Conservation (phyloP, 139 green algal species). For the Picochlorum sp. region DNA sequence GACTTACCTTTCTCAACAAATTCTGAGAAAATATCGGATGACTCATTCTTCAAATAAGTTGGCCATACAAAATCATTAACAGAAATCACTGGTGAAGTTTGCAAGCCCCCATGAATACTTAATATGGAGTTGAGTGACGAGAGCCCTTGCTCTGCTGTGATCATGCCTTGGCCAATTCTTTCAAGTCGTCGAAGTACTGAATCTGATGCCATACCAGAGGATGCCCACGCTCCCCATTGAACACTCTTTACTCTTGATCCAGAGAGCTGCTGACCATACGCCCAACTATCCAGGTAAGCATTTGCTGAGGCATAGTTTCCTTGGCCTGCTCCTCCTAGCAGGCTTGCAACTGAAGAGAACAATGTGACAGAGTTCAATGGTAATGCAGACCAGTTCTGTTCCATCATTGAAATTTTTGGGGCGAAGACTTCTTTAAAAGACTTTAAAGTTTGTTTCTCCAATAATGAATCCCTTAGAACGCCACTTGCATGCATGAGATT, state of each 20-base stretch:
- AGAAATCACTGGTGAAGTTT: constrained; percentile 5
- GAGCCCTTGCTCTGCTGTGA: constrained; percentile 30
- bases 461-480: constrained; percentile 50
- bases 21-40: constrained; percentile 14
- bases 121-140: constrained; percentile 12
- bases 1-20: not conserved
- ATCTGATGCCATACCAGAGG: constrained; percentile 26
- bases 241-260: constrained; percentile 39
- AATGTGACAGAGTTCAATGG: constrained; percentile 18
- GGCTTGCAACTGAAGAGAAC: constrained; percentile 53
- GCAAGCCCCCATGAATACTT: too few relatives aligned
- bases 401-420: constrained; percentile 12
- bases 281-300: constrained; percentile 28
- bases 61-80: constrained; percentile 24
- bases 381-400: not conserved
- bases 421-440: constrained; percentile 33
- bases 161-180: constrained; percentile 25
- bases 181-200: constrained; percentile 22
- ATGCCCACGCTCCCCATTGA: constrained; percentile 74
- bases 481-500: constrained; percentile 60
- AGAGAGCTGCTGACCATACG: not conserved
- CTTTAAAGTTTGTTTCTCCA: constrained; percentile 41
- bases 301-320: constrained; percentile 41
- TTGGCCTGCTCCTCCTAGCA: constrained; percentile 29
- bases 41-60: constrained; percentile 10